Base-by-base conservation (phyloP, 106 monocot genomes). In the Narthecium ossifragum region DNA sequence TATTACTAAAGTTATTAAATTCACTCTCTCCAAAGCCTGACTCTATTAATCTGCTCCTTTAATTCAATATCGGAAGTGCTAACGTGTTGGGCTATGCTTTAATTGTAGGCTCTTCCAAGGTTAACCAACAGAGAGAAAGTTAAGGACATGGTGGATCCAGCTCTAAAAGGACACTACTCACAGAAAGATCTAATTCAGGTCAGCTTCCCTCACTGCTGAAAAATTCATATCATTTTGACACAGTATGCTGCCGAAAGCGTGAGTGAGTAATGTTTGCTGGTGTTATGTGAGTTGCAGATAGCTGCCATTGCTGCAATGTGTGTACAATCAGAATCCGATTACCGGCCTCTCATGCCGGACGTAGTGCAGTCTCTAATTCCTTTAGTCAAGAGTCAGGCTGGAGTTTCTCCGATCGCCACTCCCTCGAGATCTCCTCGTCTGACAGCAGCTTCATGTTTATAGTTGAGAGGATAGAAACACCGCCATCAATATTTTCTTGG, bases 281-380 rank as follows among this genome's bases (percentile, higher is more conserved):
- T n/a, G n/a, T n/a, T n/a, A n/a, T n/a, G n/a, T n/a, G n/a, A n/a
- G n/a, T n/a, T 6, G 52, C 74, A 96, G 94, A 63, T 96, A 62
- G 94, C 94, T 63, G 94, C 94, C 20, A 96, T 96, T 51, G 90
- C 86, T 24, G 90, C 94, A n/a, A 80, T 96, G 13, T 96, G 94
- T 40, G 70, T 96, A 34, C 94, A 96, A 63, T 55, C 94, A 45
- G 90, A 96, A 76, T 80, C 94, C 0, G 94, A 96, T 30, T 96
- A 96, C 55, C 60, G 94, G 22, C 94, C 94, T 9, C 81, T 96
- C 8, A 96, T 96, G 75, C 83, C 90, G 26, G 94, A 96, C 49
- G 78, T 96, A 4, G 86, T 90, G 61, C 94, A 96, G 55, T 96
- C 94, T 39, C 78, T 96, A 20, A 80, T 96, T 36, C 94, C 94